Conservation (phyloP, 257 asterid genomes). For the Lycium barbarum region DNA sequence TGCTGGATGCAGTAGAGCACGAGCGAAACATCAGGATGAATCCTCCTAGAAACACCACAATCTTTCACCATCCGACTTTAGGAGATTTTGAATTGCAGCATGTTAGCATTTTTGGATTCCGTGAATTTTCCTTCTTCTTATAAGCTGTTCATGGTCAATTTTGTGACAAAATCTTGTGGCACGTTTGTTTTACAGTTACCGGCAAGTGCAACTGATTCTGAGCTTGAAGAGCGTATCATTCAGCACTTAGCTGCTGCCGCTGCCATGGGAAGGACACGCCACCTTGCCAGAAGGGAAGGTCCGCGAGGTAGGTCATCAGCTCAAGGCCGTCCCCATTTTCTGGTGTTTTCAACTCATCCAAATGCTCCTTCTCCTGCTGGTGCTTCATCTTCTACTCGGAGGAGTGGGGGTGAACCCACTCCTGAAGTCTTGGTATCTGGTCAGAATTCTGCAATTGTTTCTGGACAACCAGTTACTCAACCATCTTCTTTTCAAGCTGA, state of each 20-base stretch:
- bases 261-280: slow-evolving; percentile 92
- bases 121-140: neutral
- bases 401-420: slow-evolving; percentile 50
- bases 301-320: slow-evolving; percentile 73
- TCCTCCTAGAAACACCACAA: slow-evolving; percentile 82
- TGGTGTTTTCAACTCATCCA: slow-evolving; percentile 76
- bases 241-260: slow-evolving; percentile 96
- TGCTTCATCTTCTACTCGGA: slow-evolving; percentile 46
- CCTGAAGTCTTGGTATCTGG: slow-evolving; percentile 48
- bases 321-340: slow-evolving; percentile 80
- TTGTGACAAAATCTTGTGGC: slow-evolving; percentile 22
- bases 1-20: slow-evolving; percentile 90
- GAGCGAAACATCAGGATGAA: slow-evolving; percentile 81
- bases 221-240: slow-evolving; percentile 86
- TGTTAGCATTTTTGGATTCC: slow-evolving; percentile 47
- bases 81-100: slow-evolving; percentile 97
- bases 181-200: slow-evolving; percentile 62
- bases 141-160: neutral
- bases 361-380: slow-evolving; percentile 49
- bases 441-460: slow-evolving; percentile 54
- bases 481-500: slow-evolving; percentile 51
- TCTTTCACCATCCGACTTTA: slow-evolving; percentile 93
- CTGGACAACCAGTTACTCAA: slow-evolving; percentile 47
- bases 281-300: slow-evolving; percentile 81
- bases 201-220: slow-evolving; percentile 78